These are phyloP conservation scores for Aspergillus sp. DNA, from an alignment of 2,329 filamentous ascomycete species.

Conservation along the genomic window DNA sequence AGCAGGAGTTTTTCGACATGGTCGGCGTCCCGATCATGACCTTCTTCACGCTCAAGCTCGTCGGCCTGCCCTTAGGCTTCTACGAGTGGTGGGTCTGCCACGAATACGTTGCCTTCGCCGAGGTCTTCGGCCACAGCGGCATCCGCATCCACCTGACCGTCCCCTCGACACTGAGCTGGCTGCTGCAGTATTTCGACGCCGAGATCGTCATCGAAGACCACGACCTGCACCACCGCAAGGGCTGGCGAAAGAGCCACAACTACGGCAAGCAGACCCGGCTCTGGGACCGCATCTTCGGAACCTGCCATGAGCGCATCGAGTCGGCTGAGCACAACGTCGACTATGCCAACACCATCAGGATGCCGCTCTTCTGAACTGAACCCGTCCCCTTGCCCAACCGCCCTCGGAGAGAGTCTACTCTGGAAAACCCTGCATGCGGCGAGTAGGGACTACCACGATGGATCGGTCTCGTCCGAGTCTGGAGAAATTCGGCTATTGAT, in stretches of 20 bases:
- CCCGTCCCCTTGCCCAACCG: neutral
- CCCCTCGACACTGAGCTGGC: conserved; percentile 1
- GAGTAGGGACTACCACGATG: no score
- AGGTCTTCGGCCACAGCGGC: conserved; percentile 2
- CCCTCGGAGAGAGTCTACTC: no score
- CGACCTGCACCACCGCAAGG: conserved; percentile 2
- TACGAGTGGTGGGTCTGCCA: conserved; percentile 3
- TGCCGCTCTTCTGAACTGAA: conserved; percentile 1
- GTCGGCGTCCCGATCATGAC: conserved; percentile 2
- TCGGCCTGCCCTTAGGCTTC: conserved; percentile 1
- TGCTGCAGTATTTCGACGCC: conserved; percentile 1
- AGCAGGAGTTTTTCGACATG: conserved; percentile 3
- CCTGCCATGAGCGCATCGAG: conserved; percentile 1
- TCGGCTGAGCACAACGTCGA: neutral
- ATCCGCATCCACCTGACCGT: conserved; percentile 1
- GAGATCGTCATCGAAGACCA: conserved; percentile 3
- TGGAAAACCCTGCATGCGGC: no score
- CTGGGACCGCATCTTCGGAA: conserved; percentile 2
- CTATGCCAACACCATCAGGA: neutral
- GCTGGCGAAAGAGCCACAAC: conserved; percentile 2
- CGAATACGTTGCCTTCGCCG: conserved; percentile 2
- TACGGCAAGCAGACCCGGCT: conserved; percentile 2
- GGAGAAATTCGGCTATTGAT: no score
- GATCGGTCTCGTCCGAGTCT: no score
- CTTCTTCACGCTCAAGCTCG: neutral